Percentiles rank a stretch among this genome's conserved stretches.
Evolutionary conservation across 2,329 filamentous ascomycete species (phyloP).

Genomic region (Pseudogymnoascus pannorum): DNA sequence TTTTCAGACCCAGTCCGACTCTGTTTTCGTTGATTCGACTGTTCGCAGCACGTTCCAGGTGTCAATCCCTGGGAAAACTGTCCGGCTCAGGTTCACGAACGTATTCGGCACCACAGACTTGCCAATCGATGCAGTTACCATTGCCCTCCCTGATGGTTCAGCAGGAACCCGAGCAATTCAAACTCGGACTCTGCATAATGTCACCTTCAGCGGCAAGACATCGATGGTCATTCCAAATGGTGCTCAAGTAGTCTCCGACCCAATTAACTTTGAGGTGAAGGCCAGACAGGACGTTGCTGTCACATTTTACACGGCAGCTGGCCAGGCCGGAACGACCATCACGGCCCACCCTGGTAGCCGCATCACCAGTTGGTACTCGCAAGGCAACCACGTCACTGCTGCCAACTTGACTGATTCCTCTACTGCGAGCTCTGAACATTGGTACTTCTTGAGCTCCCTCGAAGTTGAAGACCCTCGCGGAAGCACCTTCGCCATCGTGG

Average conservation of each 20-base stretch:
- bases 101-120: constrained; percentile 52
- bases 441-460: constrained; percentile 53
- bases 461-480: constrained; percentile 42
- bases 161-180: constrained; percentile 44
- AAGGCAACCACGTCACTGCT: constrained; percentile 43
- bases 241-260: constrained; percentile 51
- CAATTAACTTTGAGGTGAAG: constrained; percentile 43
- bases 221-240: constrained; percentile 44
- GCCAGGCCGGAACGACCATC: constrained; percentile 47
- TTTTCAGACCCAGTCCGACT: constrained; percentile 41
- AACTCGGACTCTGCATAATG: constrained; percentile 37
- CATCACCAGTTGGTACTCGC: constrained; percentile 47
- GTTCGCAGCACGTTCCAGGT: constrained; percentile 55
- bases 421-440: constrained; percentile 33
- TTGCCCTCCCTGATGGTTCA: constrained; percentile 48
- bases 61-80: constrained; percentile 42
- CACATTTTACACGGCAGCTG: constrained; percentile 49
- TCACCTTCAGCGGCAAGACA: constrained; percentile 48
- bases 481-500: constrained; percentile 47
- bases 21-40: constrained; percentile 51
- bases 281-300: constrained; percentile 44
- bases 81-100: constrained; percentile 55
- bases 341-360: constrained; percentile 56
- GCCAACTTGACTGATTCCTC: constrained; percentile 31
- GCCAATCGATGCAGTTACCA: constrained; percentile 47